Base-by-base conservation (phyloP, 805 yeast genomes). In the Grigorovia jiainica region DNA sequence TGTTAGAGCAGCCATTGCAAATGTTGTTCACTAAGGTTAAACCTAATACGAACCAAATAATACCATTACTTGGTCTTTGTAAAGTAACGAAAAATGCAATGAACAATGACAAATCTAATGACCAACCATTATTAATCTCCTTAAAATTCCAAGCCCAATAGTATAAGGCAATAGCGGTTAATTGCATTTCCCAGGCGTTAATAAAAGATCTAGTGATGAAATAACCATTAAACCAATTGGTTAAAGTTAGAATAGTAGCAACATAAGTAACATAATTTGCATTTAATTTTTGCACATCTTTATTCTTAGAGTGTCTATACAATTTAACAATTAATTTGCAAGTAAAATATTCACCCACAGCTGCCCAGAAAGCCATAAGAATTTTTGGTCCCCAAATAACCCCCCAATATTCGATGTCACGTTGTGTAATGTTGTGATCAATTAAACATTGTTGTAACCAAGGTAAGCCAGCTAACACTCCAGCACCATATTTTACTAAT, bases 181-280 rank as follows among this genome's bases (percentile, higher is more conserved):
- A 55, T 1, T 73, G 68, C 72, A 82, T 72, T 59, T 92, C 98
- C 39, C 87, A 66, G 16, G 83, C 76, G 54, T 90, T 92, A 40
- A 94, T 77, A 56, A 92, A 92, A 1, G 95, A 78, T 47, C 99
- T 71, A 1, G 95, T 80, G 32, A 77, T 68, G 34, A 80, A 70
- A 61, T 73, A 86, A 82, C 90, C 86, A 57, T 87, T 87, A 71
- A 87, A 90, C 45, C 61, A 60, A 39, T 62, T 62, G 1, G 60
- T 45, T 21, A 51, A 25, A 2, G 58, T 51, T 7, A 60, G 33
- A 9, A 57, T 17, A 4, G 46, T 30, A 6, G 61, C 43, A 7
- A 58, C 42, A 35, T 50, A 58, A 55, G 17, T 19, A 2, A 45
- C 23, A 16, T 18, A 19, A 5, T 25, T n/a, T 15, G 13, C 24